These are phyloP conservation scores for Wolfiporia cocos DNA, from an alignment of 1,284 basidiomycete genomes.

Conservation along the genomic window DNA sequence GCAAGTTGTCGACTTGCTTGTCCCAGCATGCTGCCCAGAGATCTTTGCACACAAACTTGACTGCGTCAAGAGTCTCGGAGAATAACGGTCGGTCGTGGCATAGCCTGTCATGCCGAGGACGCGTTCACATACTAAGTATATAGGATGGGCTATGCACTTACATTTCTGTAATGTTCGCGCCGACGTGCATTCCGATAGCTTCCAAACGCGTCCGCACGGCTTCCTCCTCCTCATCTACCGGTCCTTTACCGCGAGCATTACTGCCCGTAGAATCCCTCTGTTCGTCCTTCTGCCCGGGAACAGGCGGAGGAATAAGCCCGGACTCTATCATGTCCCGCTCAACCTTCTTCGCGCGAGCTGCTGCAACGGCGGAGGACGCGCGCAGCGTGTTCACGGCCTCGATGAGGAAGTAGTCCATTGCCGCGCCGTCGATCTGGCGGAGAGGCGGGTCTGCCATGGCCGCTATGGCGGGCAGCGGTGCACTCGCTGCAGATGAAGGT, in stretches of 20 bases:
- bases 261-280: slow-evolving; percentile 50
- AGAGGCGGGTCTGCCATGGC: slow-evolving; percentile 55
- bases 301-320: slow-evolving; percentile 52
- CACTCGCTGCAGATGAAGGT: slow-evolving; percentile 20
- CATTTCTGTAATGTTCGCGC: slow-evolving; percentile 83
- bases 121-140: no score
- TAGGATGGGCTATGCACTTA: slow-evolving; percentile 36
- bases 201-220: slow-evolving; percentile 69
- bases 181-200: slow-evolving; percentile 82
- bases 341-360: slow-evolving; percentile 53
- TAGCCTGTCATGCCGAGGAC: slow-evolving; percentile 60
- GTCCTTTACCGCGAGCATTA: slow-evolving; percentile 22
- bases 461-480: slow-evolving; percentile 34
- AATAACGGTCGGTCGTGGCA: slow-evolving; percentile 74
- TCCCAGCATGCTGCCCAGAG: slow-evolving; percentile 87
- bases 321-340: slow-evolving; percentile 74
- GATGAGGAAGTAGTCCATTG: slow-evolving; percentile 83
- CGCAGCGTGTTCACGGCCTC: slow-evolving; percentile 71
- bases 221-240: slow-evolving; percentile 67
- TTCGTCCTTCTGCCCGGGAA: slow-evolving; percentile 35
- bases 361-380: slow-evolving; percentile 65
- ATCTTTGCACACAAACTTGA: slow-evolving; percentile 97
- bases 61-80: slow-evolving; percentile 79
- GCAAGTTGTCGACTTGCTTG: slow-evolving; percentile 92
- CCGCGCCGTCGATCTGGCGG: slow-evolving; percentile 64